phyloP scores from a whole-genome alignment of 1,284 basidiomycete genomes.

The Phenoliferia sp. region DNA sequence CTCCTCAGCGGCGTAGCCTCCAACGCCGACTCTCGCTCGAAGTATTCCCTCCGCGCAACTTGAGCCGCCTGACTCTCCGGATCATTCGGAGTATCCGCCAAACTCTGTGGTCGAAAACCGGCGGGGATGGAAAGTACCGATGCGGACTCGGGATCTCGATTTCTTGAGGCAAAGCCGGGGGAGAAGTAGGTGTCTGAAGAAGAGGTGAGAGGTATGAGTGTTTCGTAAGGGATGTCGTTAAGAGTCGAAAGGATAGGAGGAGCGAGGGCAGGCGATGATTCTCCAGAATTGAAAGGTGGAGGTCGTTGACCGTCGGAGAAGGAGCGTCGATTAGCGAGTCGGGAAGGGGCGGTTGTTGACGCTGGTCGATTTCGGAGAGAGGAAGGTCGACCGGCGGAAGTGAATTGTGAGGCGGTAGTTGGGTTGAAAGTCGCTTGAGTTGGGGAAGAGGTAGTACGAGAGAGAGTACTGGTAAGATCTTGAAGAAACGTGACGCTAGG shows the following conservation, averaged over 20 bases:
- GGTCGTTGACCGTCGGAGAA: neutral
- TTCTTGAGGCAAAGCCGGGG: constrained; percentile 41
- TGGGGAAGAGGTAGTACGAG: constrained; percentile 22
- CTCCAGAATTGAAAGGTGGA: neutral
- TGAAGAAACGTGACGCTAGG: constrained; percentile 27
- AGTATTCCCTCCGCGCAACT: constrained; percentile 55
- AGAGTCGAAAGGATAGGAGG: constrained; percentile 38
- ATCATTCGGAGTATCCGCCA: constrained; percentile 9
- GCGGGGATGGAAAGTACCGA: constrained; percentile 2
- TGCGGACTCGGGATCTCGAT: constrained; percentile 59
- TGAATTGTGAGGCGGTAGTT: neutral
- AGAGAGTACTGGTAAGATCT: constrained; percentile 16
- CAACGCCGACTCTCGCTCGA: constrained; percentile 72
- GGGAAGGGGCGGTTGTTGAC: neutral
- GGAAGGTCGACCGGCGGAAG: constrained; percentile 16
- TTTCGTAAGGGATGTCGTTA: constrained; percentile 71
- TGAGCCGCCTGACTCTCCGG: neutral
- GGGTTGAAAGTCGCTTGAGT: constrained; percentile 5
- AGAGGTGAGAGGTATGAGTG: constrained; percentile 69
- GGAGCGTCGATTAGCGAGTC: constrained; percentile 9
- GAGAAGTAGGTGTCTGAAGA: constrained; percentile 64
- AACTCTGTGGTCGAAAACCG: constrained; percentile 6
- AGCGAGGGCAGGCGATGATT: neutral
- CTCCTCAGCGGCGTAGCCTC: constrained; percentile 65
- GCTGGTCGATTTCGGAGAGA: constrained; percentile 21